phyloP scores from a whole-genome alignment of 1,139 yeast species.

The Geotrichum armillariae region DNA sequence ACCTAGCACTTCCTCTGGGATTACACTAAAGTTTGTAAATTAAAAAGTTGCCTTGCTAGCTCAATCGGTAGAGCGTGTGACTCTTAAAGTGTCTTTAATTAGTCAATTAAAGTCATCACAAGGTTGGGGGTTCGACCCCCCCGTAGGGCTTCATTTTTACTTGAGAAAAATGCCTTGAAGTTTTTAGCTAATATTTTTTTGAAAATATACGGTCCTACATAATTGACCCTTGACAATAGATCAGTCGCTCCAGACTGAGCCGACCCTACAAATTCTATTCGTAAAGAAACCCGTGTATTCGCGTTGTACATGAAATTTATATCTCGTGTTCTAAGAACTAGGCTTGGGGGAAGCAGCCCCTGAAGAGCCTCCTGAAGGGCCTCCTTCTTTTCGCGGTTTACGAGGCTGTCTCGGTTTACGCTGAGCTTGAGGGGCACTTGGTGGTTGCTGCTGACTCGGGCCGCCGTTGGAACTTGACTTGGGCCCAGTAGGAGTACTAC shows the following conservation, averaged over 20 bases:
- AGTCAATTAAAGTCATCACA: background rate
- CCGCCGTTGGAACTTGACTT: too few species aligned
- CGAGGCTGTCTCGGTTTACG: constrained; percentile 4
- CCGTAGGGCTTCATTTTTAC: background rate
- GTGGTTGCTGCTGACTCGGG: too few species aligned
- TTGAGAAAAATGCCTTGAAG: too few species aligned
- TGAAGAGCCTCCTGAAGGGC: background rate
- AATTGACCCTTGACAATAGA: too few species aligned
- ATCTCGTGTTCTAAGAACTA: background rate
- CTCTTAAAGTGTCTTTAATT: background rate
- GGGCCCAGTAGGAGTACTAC: background rate
- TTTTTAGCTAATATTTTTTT: too few species aligned
- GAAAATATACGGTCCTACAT: too few species aligned
- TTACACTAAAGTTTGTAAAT: too few species aligned
- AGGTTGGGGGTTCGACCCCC: background rate
- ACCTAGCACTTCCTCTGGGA: too few species aligned
- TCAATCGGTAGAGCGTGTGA: background rate
- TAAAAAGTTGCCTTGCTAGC: background rate
- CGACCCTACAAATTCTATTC: too few species aligned
- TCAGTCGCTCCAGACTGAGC: too few species aligned
- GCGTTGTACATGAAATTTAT: background rate
- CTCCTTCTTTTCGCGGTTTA: constrained; percentile 1
- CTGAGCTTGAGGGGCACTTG: too few species aligned
- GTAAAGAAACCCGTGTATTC: background rate
- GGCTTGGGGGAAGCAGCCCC: constrained; percentile 4